Percentiles rank a stretch among this genome's conserved stretches.
phyloP scores from a whole-genome alignment of 345 rosid genomes.

The Camelina hispida region DNA sequence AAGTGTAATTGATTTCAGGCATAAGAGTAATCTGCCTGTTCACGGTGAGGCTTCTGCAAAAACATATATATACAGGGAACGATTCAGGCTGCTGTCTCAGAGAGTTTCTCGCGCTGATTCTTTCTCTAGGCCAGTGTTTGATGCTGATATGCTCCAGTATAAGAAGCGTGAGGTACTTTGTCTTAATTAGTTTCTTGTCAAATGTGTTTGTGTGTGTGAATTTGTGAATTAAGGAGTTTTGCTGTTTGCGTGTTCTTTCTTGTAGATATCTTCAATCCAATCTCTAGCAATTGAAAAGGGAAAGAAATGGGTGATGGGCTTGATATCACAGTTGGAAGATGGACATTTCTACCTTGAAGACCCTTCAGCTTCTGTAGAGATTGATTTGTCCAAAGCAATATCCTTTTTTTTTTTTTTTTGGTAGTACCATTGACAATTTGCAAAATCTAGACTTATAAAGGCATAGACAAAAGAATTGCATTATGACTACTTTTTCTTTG shows the following conservation, averaged over 20 bases:
- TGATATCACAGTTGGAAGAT: conserved; percentile 93
- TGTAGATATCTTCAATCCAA: conserved; percentile 78
- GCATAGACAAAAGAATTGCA: too few relatives aligned
- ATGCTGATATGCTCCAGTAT: conserved; percentile 52
- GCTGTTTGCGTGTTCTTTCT: conserved; percentile 4
- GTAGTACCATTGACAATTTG: not conserved
- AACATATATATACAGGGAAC: conserved; percentile 54
- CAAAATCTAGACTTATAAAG: too few relatives aligned
- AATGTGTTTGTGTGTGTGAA: too few relatives aligned
- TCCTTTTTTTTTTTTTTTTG: too few relatives aligned
- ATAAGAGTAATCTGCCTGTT: conserved; percentile 54
- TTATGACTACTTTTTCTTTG: conserved; percentile 49
- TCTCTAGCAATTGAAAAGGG: conserved; percentile 72
- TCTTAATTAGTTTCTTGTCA: not conserved
- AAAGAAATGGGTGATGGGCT: conserved; percentile 90
- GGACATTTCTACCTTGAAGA: conserved; percentile 91
- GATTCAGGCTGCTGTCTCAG: conserved; percentile 73
- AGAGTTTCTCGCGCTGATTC: conserved; percentile 77
- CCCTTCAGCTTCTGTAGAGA: conserved; percentile 81
- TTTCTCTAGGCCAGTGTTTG: conserved; percentile 73
- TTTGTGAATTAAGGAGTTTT: not conserved
- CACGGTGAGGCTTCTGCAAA: conserved; percentile 63
- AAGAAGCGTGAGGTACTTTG: conserved; percentile 78
- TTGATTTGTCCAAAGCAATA: conserved; percentile 58
- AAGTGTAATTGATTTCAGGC: conserved; percentile 44